These are phyloP conservation scores for Neofusicoccum ribis DNA, from an alignment of 2,329 filamentous ascomycete genomes.

Conservation along the genomic window DNA sequence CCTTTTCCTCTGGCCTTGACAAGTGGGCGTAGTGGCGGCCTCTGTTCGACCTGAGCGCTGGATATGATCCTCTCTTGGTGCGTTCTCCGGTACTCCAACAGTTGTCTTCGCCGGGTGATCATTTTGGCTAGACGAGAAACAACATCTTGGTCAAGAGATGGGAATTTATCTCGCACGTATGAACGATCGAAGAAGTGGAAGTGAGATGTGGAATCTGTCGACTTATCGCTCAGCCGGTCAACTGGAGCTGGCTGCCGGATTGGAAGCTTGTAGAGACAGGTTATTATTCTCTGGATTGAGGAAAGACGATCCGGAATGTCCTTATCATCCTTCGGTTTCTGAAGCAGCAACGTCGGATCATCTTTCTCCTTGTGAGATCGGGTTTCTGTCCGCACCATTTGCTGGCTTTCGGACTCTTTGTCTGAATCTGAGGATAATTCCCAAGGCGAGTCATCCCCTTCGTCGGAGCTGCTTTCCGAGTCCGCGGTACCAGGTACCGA, in stretches of 20 bases:
- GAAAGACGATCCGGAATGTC: not conserved
- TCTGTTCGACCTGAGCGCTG: not conserved
- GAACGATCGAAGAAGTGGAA: conserved; percentile 22
- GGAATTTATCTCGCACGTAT: conserved; percentile 16
- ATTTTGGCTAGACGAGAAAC: conserved; percentile 20
- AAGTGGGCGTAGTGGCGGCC: not conserved
- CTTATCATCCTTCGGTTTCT: not conserved
- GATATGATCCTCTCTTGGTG: conserved; percentile 7
- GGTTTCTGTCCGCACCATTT: not conserved
- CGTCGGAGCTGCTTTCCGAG: not conserved
- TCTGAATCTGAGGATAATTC: not conserved
- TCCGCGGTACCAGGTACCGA: not conserved
- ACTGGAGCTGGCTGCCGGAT: not conserved
- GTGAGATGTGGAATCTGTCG: not conserved
- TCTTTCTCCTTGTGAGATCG: no score
- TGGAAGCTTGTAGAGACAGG: not conserved
- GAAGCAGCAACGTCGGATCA: no score
- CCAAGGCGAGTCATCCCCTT: not conserved
- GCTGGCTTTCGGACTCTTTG: not conserved
- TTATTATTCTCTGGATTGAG: not conserved
- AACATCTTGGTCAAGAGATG: conserved; percentile 12
- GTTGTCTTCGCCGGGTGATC: conserved; percentile 21
- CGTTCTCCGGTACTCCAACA: conserved; percentile 17
- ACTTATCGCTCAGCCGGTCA: conserved; percentile 14
- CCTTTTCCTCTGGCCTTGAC: not conserved